Evolutionary conservation across 2,329 filamentous ascomycete species (phyloP).

Genomic region (Aspergillus awamori): DNA sequence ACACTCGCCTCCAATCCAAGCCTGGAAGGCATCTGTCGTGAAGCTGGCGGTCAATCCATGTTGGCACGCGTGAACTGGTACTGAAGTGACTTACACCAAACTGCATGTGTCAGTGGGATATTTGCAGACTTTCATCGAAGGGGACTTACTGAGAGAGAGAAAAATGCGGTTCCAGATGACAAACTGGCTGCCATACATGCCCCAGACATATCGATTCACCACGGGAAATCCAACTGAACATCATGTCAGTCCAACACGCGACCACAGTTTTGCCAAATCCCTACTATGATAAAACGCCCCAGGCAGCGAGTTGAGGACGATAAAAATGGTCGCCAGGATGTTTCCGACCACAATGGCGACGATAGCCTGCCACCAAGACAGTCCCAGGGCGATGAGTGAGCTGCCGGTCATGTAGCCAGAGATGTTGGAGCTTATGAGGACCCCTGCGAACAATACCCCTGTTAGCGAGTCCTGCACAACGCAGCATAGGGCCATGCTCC

Average conservation of each 20-base stretch:
- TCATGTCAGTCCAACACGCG: neutral
- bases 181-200: constrained; percentile 31
- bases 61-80: no score
- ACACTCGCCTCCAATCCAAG: constrained; percentile 53
- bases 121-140: neutral
- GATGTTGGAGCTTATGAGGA: constrained; percentile 51
- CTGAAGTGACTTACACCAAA: neutral
- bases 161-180: constrained; percentile 31
- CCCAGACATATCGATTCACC: constrained; percentile 36
- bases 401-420: constrained; percentile 38
- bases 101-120: neutral
- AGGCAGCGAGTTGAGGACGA: constrained; percentile 50
- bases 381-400: constrained; percentile 38
- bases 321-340: constrained; percentile 42
- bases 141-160: constrained; percentile 36
- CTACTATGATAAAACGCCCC: constrained; percentile 47
- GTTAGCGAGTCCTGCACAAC: neutral
- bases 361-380: constrained; percentile 39
- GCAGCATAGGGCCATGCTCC: neutral
- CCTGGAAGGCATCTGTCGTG: constrained; percentile 29
- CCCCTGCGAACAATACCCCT: constrained; percentile 34
- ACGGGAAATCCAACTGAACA: constrained; percentile 37
- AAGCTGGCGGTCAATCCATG: neutral
- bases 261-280: neutral
- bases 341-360: constrained; percentile 32